phyloP scores from a whole-genome alignment of 306 rosid genomes.

The Gastrolobium villosum region DNA sequence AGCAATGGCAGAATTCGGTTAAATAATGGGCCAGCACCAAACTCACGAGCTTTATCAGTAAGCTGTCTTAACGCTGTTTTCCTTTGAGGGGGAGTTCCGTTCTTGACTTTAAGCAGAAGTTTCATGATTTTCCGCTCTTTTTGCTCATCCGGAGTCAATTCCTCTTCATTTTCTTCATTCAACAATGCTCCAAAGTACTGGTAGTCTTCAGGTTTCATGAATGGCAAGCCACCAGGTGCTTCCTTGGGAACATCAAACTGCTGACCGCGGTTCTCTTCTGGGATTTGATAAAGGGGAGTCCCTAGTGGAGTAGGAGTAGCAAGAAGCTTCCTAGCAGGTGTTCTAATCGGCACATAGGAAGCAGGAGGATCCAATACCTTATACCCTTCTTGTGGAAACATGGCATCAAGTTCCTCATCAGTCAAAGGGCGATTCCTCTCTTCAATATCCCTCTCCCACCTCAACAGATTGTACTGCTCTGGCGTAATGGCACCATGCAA shows the following conservation, averaged over 20 bases:
- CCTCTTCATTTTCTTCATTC: slow-evolving; percentile 56
- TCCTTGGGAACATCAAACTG: slow-evolving; percentile 54
- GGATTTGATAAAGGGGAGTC: slow-evolving; percentile 53
- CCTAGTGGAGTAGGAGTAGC: slow-evolving; percentile 53
- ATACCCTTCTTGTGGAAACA: slow-evolving; percentile 54
- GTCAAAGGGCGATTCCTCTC: slow-evolving; percentile 59
- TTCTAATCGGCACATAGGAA: slow-evolving; percentile 51
- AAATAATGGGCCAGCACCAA: slow-evolving; percentile 54
- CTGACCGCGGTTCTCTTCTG: slow-evolving; percentile 52
- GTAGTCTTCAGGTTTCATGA: slow-evolving; percentile 56
- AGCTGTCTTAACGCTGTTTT: slow-evolving; percentile 50
- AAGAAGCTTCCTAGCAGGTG: slow-evolving; percentile 57
- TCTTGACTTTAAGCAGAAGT: slow-evolving; percentile 53
- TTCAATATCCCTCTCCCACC: slow-evolving; percentile 59
- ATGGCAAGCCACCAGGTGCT: slow-evolving; percentile 53
- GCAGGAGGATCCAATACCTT: slow-evolving; percentile 55
- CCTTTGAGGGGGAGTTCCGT: slow-evolving; percentile 52
- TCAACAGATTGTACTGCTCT: slow-evolving; percentile 53
- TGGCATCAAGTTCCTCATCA: slow-evolving; percentile 57
- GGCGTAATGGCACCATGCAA: slow-evolving; percentile 48
- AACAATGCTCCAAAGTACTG: slow-evolving; percentile 53
- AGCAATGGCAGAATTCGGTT: slow-evolving; percentile 54
- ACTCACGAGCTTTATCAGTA: slow-evolving; percentile 55
- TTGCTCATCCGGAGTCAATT: slow-evolving; percentile 49
- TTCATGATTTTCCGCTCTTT: slow-evolving; percentile 55